Conservation (phyloP, 352 stramenopile species). For the Peronospora belbahrii region DNA sequence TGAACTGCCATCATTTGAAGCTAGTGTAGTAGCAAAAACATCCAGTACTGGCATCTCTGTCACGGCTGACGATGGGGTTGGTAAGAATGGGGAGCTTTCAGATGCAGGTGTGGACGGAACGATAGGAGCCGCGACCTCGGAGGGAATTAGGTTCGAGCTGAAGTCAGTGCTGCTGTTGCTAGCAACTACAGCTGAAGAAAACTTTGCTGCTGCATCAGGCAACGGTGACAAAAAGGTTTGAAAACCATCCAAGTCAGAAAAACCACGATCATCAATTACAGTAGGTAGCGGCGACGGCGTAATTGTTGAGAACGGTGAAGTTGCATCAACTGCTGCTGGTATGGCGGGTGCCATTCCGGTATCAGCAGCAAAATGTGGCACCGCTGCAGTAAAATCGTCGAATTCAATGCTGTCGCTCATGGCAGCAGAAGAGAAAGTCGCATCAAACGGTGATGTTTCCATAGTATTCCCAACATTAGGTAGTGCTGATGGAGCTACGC, state of each 20-base stretch:
- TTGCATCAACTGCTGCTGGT: background rate
- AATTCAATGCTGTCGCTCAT: slow-evolving; percentile 9
- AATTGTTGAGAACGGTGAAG: slow-evolving; percentile 10
- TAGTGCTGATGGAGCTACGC: slow-evolving; percentile 1
- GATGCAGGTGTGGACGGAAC: background rate
- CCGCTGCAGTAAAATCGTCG: slow-evolving; percentile 7
- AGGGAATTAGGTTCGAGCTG: background rate
- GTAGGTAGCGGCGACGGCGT: slow-evolving; percentile 8
- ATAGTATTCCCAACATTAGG: background rate
- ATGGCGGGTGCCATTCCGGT: background rate
- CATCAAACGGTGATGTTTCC: slow-evolving; percentile 9
- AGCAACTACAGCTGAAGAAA: slow-evolving; percentile 11
- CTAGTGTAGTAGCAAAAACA: slow-evolving; percentile 12
- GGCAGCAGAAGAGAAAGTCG: slow-evolving; percentile 8
- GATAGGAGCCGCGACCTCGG: background rate
- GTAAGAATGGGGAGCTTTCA: slow-evolving; percentile 14
- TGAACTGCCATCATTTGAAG: slow-evolving; percentile 3
- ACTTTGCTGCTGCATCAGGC: slow-evolving; percentile 3
- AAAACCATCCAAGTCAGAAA: slow-evolving; percentile 22
- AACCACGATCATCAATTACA: slow-evolving; percentile 1
- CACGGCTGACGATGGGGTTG: slow-evolving; percentile 4
- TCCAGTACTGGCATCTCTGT: slow-evolving; percentile 16
- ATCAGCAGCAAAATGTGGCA: background rate
- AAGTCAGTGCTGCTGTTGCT: slow-evolving; percentile 8
- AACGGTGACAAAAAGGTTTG: too few species aligned